Percentiles rank a stretch among this genome's conserved stretches.
These are phyloP conservation scores for Conticribra guillardii DNA, from an alignment of 108 stramenopile species.

Conservation along the genomic window DNA sequence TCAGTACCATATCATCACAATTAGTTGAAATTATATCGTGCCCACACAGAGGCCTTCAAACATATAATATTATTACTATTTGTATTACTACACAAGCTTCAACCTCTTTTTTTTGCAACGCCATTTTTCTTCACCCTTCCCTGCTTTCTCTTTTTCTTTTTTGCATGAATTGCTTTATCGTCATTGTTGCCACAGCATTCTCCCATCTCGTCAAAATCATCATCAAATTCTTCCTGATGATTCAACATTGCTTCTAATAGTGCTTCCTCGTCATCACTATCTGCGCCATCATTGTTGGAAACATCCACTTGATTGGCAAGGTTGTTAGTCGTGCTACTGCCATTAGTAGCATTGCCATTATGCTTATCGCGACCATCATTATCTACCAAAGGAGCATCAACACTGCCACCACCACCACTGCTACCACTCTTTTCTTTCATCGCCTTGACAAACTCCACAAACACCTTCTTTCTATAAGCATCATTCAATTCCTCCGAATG, in stretches of 20 bases:
- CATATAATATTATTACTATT: too few relatives aligned
- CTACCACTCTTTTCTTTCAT: constrained; percentile 59
- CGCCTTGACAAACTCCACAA: constrained; percentile 76
- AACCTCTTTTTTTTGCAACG: too few relatives aligned
- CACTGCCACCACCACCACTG: too few relatives aligned
- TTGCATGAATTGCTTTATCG: too few relatives aligned
- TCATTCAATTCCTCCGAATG: constrained; percentile 60
- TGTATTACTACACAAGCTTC: too few relatives aligned
- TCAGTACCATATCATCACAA: too few relatives aligned
- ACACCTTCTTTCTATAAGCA: constrained; percentile 70
- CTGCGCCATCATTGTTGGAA: neutral
- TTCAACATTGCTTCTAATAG: constrained; percentile 17
- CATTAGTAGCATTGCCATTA: neutral
- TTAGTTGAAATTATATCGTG: too few relatives aligned
- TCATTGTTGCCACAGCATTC: too few relatives aligned
- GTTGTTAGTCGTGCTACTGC: neutral
- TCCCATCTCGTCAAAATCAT: constrained; percentile 23
- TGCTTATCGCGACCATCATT: neutral
- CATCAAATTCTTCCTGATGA: constrained; percentile 16
- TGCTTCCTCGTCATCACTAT: constrained; percentile 25
- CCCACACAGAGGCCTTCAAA: too few relatives aligned
- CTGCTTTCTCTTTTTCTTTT: too few relatives aligned
- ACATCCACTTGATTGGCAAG: constrained; percentile 2
- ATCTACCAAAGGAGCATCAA: neutral
- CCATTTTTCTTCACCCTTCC: too few relatives aligned